Evolutionary conservation across 306 rosid genomes (phyloP).

Genomic region (Acacia confusa): DNA sequence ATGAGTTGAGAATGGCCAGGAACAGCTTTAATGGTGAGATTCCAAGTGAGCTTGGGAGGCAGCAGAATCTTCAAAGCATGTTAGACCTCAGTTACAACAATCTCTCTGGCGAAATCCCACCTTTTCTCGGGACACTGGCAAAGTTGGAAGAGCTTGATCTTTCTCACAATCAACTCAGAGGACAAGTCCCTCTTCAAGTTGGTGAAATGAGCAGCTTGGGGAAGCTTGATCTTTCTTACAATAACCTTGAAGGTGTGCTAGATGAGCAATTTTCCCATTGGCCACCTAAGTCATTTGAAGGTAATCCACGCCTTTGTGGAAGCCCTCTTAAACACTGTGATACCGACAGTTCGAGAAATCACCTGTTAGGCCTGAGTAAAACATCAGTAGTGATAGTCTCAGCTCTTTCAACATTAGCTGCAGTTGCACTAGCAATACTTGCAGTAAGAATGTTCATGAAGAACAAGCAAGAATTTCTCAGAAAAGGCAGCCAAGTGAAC

Average conservation of each 20-base stretch:
- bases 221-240: constrained; percentile 81
- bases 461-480: constrained; percentile 46
- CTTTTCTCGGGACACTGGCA: constrained; percentile 51
- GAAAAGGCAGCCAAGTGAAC: constrained; percentile 53
- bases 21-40: constrained; percentile 69
- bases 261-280: constrained; percentile 66
- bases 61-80: constrained; percentile 83
- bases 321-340: constrained; percentile 62
- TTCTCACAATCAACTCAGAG: constrained; percentile 78
- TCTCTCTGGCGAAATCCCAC: constrained; percentile 74
- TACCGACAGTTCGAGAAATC: constrained; percentile 13
- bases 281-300: constrained; percentile 66
- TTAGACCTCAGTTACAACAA: constrained; percentile 83
- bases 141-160: constrained; percentile 87
- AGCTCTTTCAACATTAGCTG: constrained; percentile 65
- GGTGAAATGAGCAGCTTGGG: constrained; percentile 88
- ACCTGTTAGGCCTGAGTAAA: constrained; percentile 50
- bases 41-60: constrained; percentile 72
- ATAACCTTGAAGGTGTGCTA: constrained; percentile 69
- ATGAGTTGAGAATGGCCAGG: constrained; percentile 67
- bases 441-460: constrained; percentile 48
- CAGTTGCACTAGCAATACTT: constrained; percentile 57
- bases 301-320: constrained; percentile 77
- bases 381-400: constrained; percentile 56
- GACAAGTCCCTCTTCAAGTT: constrained; percentile 71